Evolutionary conservation across 225 moss, liverwort and hornwort genomes (phyloP), one percentile per base, ranked within the genome.

Genomic region (Thuidium tamariscinum): DNA sequence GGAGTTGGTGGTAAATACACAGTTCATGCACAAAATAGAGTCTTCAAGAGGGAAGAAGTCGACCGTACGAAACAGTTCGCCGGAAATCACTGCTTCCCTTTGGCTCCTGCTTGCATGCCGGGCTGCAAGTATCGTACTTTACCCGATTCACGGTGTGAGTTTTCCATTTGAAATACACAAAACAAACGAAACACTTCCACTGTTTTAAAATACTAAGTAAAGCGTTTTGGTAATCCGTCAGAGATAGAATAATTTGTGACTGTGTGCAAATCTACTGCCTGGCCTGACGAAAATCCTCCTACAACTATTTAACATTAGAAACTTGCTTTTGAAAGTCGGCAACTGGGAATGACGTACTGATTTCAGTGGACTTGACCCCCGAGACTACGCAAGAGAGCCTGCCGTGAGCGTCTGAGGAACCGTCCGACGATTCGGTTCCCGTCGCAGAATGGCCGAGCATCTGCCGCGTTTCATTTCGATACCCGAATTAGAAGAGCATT

Each of bases 161-260:
- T 23, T 76, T 55, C n/a, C 55, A 36, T 16, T 36, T 6, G 25
- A 55, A 25, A 25, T 16, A 16, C 25, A 10, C 16, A 15, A 16
- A 76, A 55, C 76, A 23, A 75, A 75, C 75, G 21, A 74, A 74
- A 51, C 51, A 51, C 20, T 13, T 21, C 22, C 74, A 51, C 14
- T n/a, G 5, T 74, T 74, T 22, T 8, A 13, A 52, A 1, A 14
- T 8, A 52, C 4, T 5, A 49, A 52, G 8, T 0, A 5, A 3
- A 3, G 6, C 1, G 4, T 13, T 5, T 13, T 0, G 20, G 51
- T 13, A 8, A n/a, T n/a, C n/a, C n/a, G n/a, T 22, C 52, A 9
- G 8, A 52, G 52, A 74, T 52, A 74, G 52, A 74, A 14, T 22
- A 74, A 44, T n/a, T n/a, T n/a, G n/a, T n/a, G n/a, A n/a, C n/a